phyloP scores from a whole-genome alignment of 2,329 filamentous ascomycete genomes.

The Ophidiomyces ophidiicola region DNA sequence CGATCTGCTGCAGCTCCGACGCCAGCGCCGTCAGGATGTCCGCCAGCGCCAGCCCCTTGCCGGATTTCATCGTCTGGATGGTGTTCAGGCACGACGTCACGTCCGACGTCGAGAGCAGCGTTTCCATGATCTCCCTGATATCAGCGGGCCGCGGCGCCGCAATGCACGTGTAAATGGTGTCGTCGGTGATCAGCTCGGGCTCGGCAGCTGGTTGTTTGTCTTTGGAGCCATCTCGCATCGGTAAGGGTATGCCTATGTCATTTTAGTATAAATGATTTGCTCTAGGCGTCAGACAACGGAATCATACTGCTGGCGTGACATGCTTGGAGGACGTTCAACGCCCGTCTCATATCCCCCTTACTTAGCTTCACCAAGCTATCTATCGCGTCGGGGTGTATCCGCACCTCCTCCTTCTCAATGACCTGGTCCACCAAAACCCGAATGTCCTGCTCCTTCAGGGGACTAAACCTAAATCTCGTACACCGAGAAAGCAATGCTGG shows the following conservation, averaged over 20 bases:
- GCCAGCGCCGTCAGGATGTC: slow-evolving; percentile 82
- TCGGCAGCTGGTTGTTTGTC: slow-evolving; percentile 45
- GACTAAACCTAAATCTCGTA: slow-evolving; percentile 89
- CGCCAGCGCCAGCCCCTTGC: slow-evolving; percentile 76
- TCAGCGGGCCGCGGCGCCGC: slow-evolving; percentile 86
- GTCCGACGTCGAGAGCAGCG: slow-evolving; percentile 70
- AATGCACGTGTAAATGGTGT: slow-evolving; percentile 92
- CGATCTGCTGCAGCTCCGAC: slow-evolving; percentile 68
- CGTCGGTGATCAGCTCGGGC: slow-evolving; percentile 79
- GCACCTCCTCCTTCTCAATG: slow-evolving; percentile 72
- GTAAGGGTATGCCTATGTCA: slow-evolving; percentile 52
- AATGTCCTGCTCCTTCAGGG: slow-evolving; percentile 80
- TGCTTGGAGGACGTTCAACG: slow-evolving; percentile 88
- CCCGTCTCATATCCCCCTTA: slow-evolving; percentile 91
- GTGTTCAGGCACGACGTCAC: slow-evolving; percentile 81
- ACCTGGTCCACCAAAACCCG: slow-evolving; percentile 76
- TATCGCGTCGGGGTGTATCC: slow-evolving; percentile 67
- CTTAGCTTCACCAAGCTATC: slow-evolving; percentile 76
- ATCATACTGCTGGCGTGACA: slow-evolving; percentile 79
- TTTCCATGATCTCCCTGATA: slow-evolving; percentile 70
- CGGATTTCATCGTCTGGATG: slow-evolving; percentile 73
- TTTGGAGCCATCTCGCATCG: slow-evolving; percentile 48
- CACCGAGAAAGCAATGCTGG: slow-evolving; percentile 85
- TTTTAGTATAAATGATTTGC: slow-evolving; percentile 10
- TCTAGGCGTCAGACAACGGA: slow-evolving; percentile 1